Conservation (phyloP, 345 rosid species). For the Nephelium lappaceum region DNA sequence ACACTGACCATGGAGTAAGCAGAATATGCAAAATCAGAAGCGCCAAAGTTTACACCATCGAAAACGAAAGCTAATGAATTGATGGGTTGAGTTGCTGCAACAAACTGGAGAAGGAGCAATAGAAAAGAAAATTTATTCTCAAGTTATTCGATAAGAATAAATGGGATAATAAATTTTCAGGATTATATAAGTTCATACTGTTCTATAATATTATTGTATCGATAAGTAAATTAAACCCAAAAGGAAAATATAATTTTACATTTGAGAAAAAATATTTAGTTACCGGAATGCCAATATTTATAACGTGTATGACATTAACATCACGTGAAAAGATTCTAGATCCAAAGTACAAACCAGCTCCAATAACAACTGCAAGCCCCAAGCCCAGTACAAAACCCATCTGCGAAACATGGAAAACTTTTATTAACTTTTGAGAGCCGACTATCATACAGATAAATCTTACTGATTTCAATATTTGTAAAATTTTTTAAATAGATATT, state of each 20-base stretch:
- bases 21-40: conserved; percentile 90
- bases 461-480: too few species aligned
- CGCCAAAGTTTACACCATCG: conserved; percentile 93
- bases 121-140: neutral
- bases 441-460: too few species aligned
- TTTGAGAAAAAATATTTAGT: neutral
- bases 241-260: too few species aligned
- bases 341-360: conserved; percentile 71
- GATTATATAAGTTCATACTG: too few species aligned
- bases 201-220: too few species aligned
- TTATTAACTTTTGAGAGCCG: too few species aligned
- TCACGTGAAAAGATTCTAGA: conserved; percentile 75
- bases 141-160: too few species aligned
- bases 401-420: conserved; percentile 37
- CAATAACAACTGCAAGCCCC: conserved; percentile 72
- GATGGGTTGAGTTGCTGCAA: conserved; percentile 94
- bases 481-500: too few species aligned
- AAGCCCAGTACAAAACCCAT: conserved; percentile 80
- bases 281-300: conserved; percentile 85
- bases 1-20: conserved; percentile 77
- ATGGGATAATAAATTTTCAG: too few species aligned
- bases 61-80: conserved; percentile 90
- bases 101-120: conserved; percentile 53
- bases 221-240: too few species aligned
- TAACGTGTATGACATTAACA: conserved; percentile 60